Evolutionary conservation across 1,284 basidiomycete genomes (phyloP).

Genomic region (Trametes polyzona): DNA sequence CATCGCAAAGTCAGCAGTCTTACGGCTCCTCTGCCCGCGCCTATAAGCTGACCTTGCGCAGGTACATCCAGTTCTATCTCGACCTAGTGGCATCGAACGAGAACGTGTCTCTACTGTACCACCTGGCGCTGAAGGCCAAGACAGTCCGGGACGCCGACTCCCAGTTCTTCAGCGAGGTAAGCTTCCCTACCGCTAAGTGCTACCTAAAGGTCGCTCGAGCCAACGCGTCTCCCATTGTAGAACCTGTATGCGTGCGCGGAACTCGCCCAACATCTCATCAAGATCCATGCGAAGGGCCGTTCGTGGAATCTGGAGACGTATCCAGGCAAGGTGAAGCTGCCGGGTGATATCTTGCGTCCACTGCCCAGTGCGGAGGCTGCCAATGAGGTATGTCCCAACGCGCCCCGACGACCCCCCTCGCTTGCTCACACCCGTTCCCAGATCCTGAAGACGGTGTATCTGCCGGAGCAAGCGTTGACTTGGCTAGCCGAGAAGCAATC

Average conservation of each 20-base stretch:
- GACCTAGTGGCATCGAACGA: conserved; percentile 75
- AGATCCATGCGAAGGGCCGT: conserved; percentile 63
- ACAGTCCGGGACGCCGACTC: conserved; percentile 81
- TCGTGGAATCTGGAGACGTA: conserved; percentile 82
- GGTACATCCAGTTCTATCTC: conserved; percentile 91
- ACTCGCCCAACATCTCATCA: conserved; percentile 87
- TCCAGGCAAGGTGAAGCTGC: conserved; percentile 81
- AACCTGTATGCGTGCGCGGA: conserved; percentile 91
- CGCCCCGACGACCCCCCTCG: too few relatives aligned
- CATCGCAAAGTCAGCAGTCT: conserved; percentile 68
- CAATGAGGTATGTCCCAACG: conserved; percentile 51
- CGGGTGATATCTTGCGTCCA: conserved; percentile 79
- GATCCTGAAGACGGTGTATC: conserved; percentile 68
- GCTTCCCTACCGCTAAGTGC: conserved; percentile 15
- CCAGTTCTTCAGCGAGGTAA: conserved; percentile 69
- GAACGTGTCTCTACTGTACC: conserved; percentile 83
- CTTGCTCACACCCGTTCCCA: conserved; percentile 29
- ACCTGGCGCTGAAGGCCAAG: conserved; percentile 85
- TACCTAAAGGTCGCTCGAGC: neutral
- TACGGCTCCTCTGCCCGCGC: neutral
- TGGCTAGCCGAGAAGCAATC: conserved; percentile 53
- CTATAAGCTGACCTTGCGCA: conserved; percentile 33
- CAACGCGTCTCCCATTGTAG: conserved; percentile 47
- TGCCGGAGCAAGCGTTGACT: conserved; percentile 59
- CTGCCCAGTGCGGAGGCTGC: conserved; percentile 65